These are phyloP conservation scores for Thielaviopsis punctulata DNA, from an alignment of 2,329 filamentous ascomycete genomes.

Conservation along the genomic window DNA sequence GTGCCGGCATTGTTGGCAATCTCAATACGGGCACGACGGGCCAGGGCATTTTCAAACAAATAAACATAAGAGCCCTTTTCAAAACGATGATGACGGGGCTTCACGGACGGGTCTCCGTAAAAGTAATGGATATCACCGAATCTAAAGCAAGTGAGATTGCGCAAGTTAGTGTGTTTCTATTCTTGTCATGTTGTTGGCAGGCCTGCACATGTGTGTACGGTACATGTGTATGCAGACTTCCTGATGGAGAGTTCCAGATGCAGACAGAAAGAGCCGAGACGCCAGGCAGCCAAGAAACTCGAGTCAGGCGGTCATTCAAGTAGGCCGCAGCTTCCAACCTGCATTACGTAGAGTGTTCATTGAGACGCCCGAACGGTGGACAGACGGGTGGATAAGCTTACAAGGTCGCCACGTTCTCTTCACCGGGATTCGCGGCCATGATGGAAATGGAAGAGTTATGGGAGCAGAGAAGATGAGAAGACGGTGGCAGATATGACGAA, in stretches of 20 bases:
- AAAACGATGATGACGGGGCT: slow-evolving; percentile 63
- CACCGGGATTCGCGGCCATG: slow-evolving; percentile 31
- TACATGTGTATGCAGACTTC: not conserved
- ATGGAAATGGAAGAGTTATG: slow-evolving; percentile 9
- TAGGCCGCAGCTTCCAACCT: not conserved
- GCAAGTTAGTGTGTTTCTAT: slow-evolving; percentile 1
- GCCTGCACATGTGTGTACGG: not conserved
- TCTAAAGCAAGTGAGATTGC: slow-evolving; percentile 27
- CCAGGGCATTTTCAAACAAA: slow-evolving; percentile 54
- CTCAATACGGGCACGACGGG: slow-evolving; percentile 53
- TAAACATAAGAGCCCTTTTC: slow-evolving; percentile 68
- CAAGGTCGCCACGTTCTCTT: slow-evolving; percentile 35
- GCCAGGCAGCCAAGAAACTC: not conserved
- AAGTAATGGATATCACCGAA: slow-evolving; percentile 69
- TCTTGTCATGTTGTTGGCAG: not conserved
- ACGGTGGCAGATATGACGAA: no score
- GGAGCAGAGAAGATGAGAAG: not conserved
- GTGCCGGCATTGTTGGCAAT: slow-evolving; percentile 59
- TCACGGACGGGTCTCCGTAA: slow-evolving; percentile 48
- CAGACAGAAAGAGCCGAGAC: not conserved
- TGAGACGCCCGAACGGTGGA: not conserved
- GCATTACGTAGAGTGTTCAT: not conserved
- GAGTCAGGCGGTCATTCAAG: not conserved
- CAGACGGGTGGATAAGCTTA: slow-evolving; percentile 19
- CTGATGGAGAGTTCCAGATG: not conserved